A percentile compares a stretch with the other conserved stretches of the same genome.
Conservation (phyloP, 2,329 filamentous ascomycete genomes). For the Allantophomopsis lycopodina region DNA sequence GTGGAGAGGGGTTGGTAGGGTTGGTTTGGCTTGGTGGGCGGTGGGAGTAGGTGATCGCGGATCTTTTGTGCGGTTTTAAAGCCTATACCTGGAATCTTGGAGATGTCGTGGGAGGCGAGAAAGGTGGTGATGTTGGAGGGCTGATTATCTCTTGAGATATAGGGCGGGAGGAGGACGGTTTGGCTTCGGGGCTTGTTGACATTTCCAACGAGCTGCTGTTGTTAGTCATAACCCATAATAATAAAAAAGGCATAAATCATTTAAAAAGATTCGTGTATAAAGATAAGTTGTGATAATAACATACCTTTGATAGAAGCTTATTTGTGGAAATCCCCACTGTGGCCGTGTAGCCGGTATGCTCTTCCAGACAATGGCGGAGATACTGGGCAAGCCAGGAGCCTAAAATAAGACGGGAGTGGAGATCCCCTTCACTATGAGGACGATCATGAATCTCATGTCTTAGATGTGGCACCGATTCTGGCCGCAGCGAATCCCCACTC, state of each 20-base stretch:
- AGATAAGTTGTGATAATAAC: too few relatives aligned
- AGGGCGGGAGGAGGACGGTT: conserved; percentile 65
- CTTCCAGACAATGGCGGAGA: conserved; percentile 58
- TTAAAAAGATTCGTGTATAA: too few relatives aligned
- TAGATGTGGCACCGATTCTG: background rate
- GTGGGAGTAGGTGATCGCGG: conserved; percentile 41
- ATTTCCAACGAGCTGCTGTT: conserved; percentile 50
- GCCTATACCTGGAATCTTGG: conserved; percentile 76
- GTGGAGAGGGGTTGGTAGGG: conserved; percentile 19
- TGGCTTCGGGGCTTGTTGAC: conserved; percentile 79
- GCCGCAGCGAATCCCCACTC: background rate
- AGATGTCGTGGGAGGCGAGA: conserved; percentile 61
- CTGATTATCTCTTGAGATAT: conserved; percentile 13
- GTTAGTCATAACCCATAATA: too few relatives aligned
- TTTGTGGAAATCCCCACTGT: conserved; percentile 81
- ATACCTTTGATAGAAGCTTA: conserved; percentile 64
- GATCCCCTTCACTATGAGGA: conserved; percentile 5
- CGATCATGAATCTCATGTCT: background rate
- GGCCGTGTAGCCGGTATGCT: conserved; percentile 70
- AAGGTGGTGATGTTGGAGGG: conserved; percentile 47
- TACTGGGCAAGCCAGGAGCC: conserved; percentile 72
- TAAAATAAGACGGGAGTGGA: conserved; percentile 45
- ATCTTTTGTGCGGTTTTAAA: conserved; percentile 61
- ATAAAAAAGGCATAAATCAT: too few relatives aligned
- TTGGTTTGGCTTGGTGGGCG: background rate